Base-by-base conservation (phyloP, 768 basidiomycete genomes). In the Leccinum disarticulatum region DNA sequence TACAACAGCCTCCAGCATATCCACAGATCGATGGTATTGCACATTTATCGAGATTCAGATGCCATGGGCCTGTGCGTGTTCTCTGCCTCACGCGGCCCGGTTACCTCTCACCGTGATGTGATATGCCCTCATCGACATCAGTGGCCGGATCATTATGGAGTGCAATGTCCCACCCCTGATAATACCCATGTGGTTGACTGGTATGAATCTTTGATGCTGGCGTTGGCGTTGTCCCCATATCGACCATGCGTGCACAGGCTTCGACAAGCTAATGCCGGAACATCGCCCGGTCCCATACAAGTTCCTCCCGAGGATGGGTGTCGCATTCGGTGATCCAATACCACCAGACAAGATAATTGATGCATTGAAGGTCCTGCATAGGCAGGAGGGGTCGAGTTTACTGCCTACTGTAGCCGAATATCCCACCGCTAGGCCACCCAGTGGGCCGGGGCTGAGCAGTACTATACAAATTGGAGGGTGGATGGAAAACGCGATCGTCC, bases 111-210 rank as follows among this genome's bases (percentile, higher is more conserved):
- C 11, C 1, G n/a, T 38, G 13, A 25, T 56, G 33, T 57, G 43
- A 61, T 50, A 38, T 49, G 25, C 48, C 35, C 51, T 25, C 49
- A 49, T 28, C 10, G n/a, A n/a, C 19, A 48, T 38, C 67, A 95
- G 93, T 28, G 92, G 91, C 41, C 83, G 94, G 27, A 89, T 97
- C 35, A 70, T 98, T 48, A 94, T 87, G 83, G 85, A 87, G 57
- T 76, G 80, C 9, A 71, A 77, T 14, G 67, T 77, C n/a, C 81
- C 84, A 48, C 95, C 95, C 3, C 73, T 86, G 22, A 84, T 97
- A 59, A 87, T 98, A 62, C 95, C 95, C 2, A 91, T 97, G 82
- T 98, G 93, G 93, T 77, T 98, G 13, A 88, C 90, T n/a, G 87
- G 88, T 82, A 54, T n/a, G 77, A 59, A 48, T 49, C 10, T 30